Conservation (phyloP, 1,284 basidiomycete genomes). For the Wolfiporia cocos region DNA sequence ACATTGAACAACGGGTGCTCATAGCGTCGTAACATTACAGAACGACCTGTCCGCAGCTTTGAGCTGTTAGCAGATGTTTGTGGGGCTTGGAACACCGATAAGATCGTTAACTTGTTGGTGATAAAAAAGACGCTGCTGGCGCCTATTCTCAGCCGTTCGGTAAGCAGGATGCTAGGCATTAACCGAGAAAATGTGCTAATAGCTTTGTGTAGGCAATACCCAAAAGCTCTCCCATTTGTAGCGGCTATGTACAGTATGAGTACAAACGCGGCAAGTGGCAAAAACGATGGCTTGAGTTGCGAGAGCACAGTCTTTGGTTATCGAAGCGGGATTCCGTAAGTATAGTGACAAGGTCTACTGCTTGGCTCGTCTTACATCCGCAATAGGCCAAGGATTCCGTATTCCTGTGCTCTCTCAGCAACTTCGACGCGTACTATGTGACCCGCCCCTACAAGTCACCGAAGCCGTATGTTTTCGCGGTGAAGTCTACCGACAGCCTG, state of each 20-base stretch:
- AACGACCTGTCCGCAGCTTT: slow-evolving; percentile 81
- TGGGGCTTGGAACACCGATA: slow-evolving; percentile 79
- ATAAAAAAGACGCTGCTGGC: slow-evolving; percentile 68
- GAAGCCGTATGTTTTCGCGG: slow-evolving; percentile 74
- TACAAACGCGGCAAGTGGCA: slow-evolving; percentile 88
- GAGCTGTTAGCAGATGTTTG: slow-evolving; percentile 71
- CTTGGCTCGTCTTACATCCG: neutral
- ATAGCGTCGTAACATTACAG: slow-evolving; percentile 31
- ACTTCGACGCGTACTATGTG: slow-evolving; percentile 79
- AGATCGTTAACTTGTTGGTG: slow-evolving; percentile 70
- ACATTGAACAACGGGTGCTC: slow-evolving; percentile 1
- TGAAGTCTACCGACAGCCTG: slow-evolving; percentile 84
- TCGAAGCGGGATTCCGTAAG: slow-evolving; percentile 82
- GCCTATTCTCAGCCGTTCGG: slow-evolving; percentile 48
- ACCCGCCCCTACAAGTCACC: slow-evolving; percentile 70
- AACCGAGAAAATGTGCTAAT: neutral
- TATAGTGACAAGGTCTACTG: slow-evolving; percentile 6
- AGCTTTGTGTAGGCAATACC: slow-evolving; percentile 54
- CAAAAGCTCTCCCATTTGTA: slow-evolving; percentile 58
- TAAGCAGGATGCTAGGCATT: slow-evolving; percentile 29
- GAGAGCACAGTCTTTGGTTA: slow-evolving; percentile 79
- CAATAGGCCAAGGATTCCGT: slow-evolving; percentile 76
- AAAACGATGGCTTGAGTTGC: slow-evolving; percentile 81
- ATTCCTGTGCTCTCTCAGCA: slow-evolving; percentile 74
- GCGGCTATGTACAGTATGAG: slow-evolving; percentile 81